Conservation (phyloP, 352 stramenopile species). For the Phytophthora constricta region DNA sequence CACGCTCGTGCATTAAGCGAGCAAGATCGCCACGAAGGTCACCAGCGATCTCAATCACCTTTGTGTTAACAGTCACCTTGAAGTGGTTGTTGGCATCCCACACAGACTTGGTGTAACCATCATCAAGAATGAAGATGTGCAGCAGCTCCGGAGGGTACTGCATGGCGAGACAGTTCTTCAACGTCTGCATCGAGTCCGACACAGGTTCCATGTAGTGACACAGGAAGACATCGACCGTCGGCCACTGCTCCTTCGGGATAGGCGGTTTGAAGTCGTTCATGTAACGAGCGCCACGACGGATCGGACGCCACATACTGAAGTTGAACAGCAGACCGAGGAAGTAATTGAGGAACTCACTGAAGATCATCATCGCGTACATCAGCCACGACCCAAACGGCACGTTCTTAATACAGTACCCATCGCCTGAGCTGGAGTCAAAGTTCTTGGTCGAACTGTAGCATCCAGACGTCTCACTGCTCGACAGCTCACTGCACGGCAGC, state of each 20-base stretch:
- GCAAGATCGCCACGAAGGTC: conserved; percentile 85
- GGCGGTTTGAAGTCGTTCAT: conserved; percentile 92
- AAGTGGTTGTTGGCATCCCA: conserved; percentile 92
- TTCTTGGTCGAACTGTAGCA: conserved; percentile 81
- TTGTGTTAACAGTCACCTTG: conserved; percentile 91
- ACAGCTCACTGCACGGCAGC: conserved; percentile 67
- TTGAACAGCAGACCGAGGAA: conserved; percentile 90
- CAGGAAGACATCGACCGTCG: conserved; percentile 87
- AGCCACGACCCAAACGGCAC: conserved; percentile 73
- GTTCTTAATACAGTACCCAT: conserved; percentile 84
- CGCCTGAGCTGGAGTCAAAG: conserved; percentile 61
- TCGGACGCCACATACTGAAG: conserved; percentile 92
- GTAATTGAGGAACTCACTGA: conserved; percentile 89
- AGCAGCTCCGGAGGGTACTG: conserved; percentile 89
- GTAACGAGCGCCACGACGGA: conserved; percentile 86
- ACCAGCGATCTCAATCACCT: conserved; percentile 87
- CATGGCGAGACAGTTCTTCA: conserved; percentile 88
- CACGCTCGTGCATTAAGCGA: conserved; percentile 87
- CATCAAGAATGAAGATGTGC: conserved; percentile 89
- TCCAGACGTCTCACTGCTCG: conserved; percentile 48
- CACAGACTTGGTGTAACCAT: conserved; percentile 91
- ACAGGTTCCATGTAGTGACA: conserved; percentile 93
- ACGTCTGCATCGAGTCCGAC: conserved; percentile 79
- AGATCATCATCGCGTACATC: conserved; percentile 89
- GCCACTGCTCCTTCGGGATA: conserved; percentile 90